Evolutionary conservation across 257 asterid species (phyloP).

Genomic region (Mitragyna speciosa): DNA sequence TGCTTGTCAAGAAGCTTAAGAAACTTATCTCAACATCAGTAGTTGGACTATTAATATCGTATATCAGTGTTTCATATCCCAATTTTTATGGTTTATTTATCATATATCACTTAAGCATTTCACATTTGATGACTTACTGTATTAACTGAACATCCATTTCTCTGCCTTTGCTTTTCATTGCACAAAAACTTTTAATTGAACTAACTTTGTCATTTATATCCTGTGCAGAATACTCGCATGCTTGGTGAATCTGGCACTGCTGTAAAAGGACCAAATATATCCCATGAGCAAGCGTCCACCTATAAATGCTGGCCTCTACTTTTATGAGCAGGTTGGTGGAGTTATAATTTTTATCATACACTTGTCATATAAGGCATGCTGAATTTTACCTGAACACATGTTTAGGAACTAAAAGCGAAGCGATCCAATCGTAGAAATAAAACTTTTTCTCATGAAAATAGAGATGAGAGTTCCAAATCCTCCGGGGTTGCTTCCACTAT

Average conservation of each 20-base stretch:
- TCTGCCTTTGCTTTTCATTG: neutral
- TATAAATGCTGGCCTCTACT: conserved; percentile 81
- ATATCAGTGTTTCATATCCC: neutral
- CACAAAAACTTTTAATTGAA: neutral
- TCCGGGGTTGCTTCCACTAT: conserved; percentile 35
- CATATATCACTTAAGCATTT: neutral
- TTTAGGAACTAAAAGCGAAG: conserved; percentile 70
- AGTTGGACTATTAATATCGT: neutral
- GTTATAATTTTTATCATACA: conserved; percentile 20
- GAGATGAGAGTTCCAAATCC: conserved; percentile 50
- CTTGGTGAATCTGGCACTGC: conserved; percentile 39
- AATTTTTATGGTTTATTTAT: neutral
- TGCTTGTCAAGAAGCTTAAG: neutral
- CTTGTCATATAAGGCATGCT: neutral
- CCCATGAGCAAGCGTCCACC: conserved; percentile 88
- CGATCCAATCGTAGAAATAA: conserved; percentile 40
- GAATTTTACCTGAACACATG: conserved; percentile 10
- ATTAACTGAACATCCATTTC: neutral
- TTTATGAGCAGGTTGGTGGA: conserved; percentile 81
- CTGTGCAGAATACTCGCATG: conserved; percentile 52
- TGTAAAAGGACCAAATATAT: conserved; percentile 48
- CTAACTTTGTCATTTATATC: neutral
- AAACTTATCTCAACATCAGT: neutral
- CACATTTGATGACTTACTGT: neutral
- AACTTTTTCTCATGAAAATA: conserved; percentile 38